Evolutionary conservation across 192 early-diverging fungal genomes (phyloP).

Genomic region (Chytriomyces sp.): DNA sequence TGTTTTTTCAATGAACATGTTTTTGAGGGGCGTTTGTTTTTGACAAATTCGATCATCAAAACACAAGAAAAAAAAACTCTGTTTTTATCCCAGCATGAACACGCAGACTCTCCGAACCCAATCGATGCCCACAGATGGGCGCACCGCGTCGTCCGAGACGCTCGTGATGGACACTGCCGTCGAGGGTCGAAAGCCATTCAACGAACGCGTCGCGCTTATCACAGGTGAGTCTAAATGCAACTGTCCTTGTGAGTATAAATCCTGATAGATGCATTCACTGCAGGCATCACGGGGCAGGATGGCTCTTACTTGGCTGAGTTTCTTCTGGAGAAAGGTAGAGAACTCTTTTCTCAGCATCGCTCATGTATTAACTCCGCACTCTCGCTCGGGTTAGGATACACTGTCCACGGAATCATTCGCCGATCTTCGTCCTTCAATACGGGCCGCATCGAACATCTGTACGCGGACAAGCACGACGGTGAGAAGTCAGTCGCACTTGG

Average conservation of each 20-base stretch:
- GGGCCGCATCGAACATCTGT: slow-evolving; percentile 78
- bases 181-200: neutral
- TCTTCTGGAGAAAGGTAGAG: slow-evolving; percentile 66
- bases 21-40: too few relatives aligned
- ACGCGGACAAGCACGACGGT: slow-evolving; percentile 67
- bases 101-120: neutral
- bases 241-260: too few relatives aligned
- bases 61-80: neutral
- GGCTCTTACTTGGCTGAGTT: slow-evolving; percentile 79
- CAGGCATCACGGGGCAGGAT: slow-evolving; percentile 84
- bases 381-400: slow-evolving; percentile 52
- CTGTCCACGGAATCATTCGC: slow-evolving; percentile 80
- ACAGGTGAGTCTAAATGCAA: neutral
- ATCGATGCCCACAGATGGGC: neutral
- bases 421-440: slow-evolving; percentile 87
- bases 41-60: neutral
- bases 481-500: neutral
- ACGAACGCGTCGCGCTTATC: neutral
- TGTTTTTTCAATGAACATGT: too few relatives aligned
- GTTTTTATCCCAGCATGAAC: neutral
- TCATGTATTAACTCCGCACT: neutral
- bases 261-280: too few relatives aligned
- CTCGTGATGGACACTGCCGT: neutral
- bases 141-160: neutral
- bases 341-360: neutral